These are phyloP conservation scores for Diplocarpon rosae DNA, from an alignment of 2,329 filamentous ascomycete genomes.

Conservation along the genomic window DNA sequence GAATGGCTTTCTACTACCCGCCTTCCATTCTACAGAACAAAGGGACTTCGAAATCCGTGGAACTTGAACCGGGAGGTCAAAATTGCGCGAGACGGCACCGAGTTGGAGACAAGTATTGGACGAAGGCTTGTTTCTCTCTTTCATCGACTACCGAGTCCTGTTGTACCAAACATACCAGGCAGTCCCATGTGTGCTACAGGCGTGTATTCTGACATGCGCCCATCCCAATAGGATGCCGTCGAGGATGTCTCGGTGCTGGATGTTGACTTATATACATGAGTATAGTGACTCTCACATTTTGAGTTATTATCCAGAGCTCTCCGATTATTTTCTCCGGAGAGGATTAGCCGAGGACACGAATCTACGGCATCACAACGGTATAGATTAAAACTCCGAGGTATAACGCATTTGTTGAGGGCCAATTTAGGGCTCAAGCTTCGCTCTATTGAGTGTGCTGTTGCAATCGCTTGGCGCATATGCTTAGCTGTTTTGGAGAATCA, in stretches of 20 bases:
- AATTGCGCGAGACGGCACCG: constrained; percentile 88
- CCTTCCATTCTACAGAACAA: constrained; percentile 79
- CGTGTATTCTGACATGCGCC: constrained; percentile 19
- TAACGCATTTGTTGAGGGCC: too few relatives aligned
- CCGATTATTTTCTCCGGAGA: too few relatives aligned
- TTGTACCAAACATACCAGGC: constrained; percentile 12
- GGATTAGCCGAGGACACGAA: too few relatives aligned
- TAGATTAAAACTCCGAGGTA: too few relatives aligned
- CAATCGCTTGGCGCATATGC: too few relatives aligned
- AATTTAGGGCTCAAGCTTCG: too few relatives aligned
- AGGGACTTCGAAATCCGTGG: constrained; percentile 84
- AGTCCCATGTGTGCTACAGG: constrained; percentile 13
- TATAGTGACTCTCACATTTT: neutral
- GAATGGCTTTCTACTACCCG: constrained; percentile 80
- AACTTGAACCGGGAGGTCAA: constrained; percentile 94
- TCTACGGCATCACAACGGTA: too few relatives aligned
- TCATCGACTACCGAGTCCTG: constrained; percentile 36
- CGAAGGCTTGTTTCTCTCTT: constrained; percentile 70
- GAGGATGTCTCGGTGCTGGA: constrained; percentile 9
- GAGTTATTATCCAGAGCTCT: too few relatives aligned
- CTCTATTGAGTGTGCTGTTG: too few relatives aligned
- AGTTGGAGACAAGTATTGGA: constrained; percentile 76
- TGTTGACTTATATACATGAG: constrained; percentile 7
- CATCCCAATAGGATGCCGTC: constrained; percentile 1
- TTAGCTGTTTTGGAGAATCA: too few relatives aligned